These are phyloP conservation scores for Eucalyptus urophylla DNA, from an alignment of 345 rosid genomes.

Conservation along the genomic window DNA sequence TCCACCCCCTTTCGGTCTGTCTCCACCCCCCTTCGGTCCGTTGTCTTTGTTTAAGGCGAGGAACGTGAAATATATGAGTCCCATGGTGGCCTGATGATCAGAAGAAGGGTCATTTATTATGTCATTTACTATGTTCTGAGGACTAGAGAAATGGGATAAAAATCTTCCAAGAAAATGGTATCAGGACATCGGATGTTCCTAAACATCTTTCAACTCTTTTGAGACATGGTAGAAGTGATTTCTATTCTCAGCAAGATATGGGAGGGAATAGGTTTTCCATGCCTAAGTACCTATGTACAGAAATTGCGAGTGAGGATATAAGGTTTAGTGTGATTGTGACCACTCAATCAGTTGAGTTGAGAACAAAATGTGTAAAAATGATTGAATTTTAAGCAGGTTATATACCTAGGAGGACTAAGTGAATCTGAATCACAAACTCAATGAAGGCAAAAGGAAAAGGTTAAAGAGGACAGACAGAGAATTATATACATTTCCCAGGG, in stretches of 20 bases:
- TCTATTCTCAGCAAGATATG: neutral
- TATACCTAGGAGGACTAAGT: neutral
- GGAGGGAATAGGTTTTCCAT: neutral
- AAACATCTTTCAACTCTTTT: neutral
- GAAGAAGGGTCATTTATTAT: neutral
- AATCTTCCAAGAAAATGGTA: neutral
- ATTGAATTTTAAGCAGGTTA: neutral
- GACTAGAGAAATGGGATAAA: neutral
- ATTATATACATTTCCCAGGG: neutral
- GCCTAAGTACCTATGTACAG: neutral
- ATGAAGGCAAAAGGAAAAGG: neutral
- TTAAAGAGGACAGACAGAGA: neutral
- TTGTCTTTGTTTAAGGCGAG: conserved; percentile 80
- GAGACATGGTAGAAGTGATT: neutral
- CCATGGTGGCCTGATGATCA: conserved; percentile 74
- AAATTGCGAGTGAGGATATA: neutral
- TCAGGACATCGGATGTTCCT: neutral
- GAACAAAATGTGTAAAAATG: neutral
- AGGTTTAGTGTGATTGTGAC: neutral
- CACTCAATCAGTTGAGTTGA: neutral
- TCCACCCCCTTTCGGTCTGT: neutral
- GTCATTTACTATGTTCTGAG: neutral
- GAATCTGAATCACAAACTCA: neutral
- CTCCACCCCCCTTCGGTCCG: conserved; percentile 34
- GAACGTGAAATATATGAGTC: conserved; percentile 71